Base-by-base conservation (phyloP, 2,329 filamentous ascomycete genomes). In the Chaetomiaceae sp. region DNA sequence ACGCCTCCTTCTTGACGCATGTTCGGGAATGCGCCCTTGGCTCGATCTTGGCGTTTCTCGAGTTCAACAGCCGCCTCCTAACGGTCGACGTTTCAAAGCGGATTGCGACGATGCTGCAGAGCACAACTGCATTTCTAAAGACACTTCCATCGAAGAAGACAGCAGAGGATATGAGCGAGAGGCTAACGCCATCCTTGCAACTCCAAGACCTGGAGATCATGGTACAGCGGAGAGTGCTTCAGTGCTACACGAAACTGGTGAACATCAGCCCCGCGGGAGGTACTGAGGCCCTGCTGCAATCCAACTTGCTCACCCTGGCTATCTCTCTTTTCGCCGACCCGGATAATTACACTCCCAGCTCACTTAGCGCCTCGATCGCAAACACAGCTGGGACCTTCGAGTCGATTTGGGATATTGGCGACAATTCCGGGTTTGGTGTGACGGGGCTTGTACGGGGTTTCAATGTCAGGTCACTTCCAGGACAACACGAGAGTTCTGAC, bases 51-150 rank as follows among this genome's bases (percentile, higher is more conserved):
- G 89, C 90, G 0, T 99, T 99, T 66, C 75, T 99, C 43, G 87
- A 95, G 64, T 96, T 90, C 73, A 99, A 99, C 65, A 89, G 87
- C 68, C 86, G 90, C 44, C 77, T 99, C 25, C 76, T 99, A 61
- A 99, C 94, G 0, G 85, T 92, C 2, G 94, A 99, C 72, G 90
- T 96, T 10, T 95, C 91, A 4, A 95, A 94, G 67, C 82, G 94
- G 50, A 87, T 99, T 60, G 89, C 91, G 30, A 83, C 85, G 1
- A 96, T 99, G 92, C 78, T 99, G 47, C 92, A 97, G 67, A 96
- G 94, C 66, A 96, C 94, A 0, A 88, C 90, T 1, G 81, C 86
- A 7, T 99, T 97, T 62, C 70, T 97, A n/a, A 88, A 87, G 63
- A 87, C 86, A 18, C 72, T 99, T 5, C 91, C 94, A 0, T 75